Percentiles rank a stretch among this genome's conserved stretches.
Conservation (phyloP, 169 alveolate genomes). For the Cyclospora cayetanensis region DNA sequence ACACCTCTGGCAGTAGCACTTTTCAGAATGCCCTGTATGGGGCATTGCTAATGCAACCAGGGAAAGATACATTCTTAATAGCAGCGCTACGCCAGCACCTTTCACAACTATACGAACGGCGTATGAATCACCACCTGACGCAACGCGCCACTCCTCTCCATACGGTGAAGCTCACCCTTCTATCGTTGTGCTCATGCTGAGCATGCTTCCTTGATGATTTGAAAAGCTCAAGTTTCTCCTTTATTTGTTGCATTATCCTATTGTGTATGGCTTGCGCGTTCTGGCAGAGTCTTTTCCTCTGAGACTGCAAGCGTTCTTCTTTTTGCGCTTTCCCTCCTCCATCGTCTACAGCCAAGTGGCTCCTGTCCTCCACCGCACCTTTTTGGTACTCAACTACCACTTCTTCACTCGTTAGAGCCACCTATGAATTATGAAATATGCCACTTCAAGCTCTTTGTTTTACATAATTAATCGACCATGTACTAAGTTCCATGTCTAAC, state of each 20-base stretch:
- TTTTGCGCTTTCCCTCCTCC: not conserved
- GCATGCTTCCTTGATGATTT: conserved; percentile 12
- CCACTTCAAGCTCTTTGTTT: no score
- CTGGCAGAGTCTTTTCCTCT: conserved; percentile 30
- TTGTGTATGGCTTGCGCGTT: conserved; percentile 44
- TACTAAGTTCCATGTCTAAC: no score
- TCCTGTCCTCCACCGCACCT: not conserved
- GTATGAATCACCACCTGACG: not conserved
- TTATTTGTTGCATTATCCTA: conserved; percentile 28
- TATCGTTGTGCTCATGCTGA: not conserved
- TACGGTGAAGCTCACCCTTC: not conserved
- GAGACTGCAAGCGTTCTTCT: conserved; percentile 33
- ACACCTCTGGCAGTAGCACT: not conserved
- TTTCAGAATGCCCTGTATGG: not conserved
- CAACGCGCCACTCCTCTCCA: not conserved
- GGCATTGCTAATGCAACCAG: not conserved
- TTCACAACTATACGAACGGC: no score
- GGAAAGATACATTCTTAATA: not conserved
- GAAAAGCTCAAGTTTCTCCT: conserved; percentile 6
- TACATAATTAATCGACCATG: no score
- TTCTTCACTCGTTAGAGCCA: conserved; percentile 38
- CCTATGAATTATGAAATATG: no score
- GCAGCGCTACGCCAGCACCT: no score
- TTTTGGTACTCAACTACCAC: conserved; percentile 39
- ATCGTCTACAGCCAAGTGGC: not conserved